These are phyloP conservation scores for Leccinum subtestaceum DNA, from an alignment of 768 basidiomycete genomes.

Conservation along the genomic window DNA sequence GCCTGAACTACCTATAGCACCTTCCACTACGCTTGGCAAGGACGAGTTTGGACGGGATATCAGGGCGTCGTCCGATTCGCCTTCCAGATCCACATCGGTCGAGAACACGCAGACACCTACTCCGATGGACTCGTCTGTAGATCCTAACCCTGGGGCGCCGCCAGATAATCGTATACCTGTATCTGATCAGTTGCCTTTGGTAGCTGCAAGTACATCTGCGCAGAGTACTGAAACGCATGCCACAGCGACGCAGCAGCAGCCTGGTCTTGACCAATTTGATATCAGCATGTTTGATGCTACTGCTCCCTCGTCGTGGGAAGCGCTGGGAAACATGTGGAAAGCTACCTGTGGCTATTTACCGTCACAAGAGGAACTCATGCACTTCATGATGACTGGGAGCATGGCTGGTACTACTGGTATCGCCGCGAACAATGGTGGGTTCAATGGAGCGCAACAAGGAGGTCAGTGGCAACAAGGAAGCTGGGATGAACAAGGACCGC, in stretches of 20 bases:
- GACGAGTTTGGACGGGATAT: conserved; percentile 89
- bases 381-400: conserved; percentile 54
- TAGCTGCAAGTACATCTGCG: conserved; percentile 60
- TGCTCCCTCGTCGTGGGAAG: conserved; percentile 73
- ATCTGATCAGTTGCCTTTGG: conserved; percentile 36
- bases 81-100: conserved; percentile 27
- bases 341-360: conserved; percentile 65
- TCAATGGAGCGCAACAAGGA: conserved; percentile 17
- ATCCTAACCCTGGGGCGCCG: conserved; percentile 42
- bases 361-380: conserved; percentile 74
- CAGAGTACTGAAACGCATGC: conserved; percentile 36
- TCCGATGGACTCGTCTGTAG: conserved; percentile 39
- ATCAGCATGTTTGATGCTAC: conserved; percentile 71
- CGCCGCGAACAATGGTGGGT: conserved; percentile 7
- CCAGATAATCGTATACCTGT: conserved; percentile 48
- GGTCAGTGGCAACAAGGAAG: conserved; percentile 24
- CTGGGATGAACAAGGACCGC: conserved; percentile 33
- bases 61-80: conserved; percentile 48
- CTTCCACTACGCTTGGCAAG: conserved; percentile 44
- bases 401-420: conserved; percentile 21
- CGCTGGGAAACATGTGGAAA: conserved; percentile 76
- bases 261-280: conserved; percentile 69
- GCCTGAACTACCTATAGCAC: conserved; percentile 23
- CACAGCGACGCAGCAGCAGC: conserved; percentile 40
- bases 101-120: conserved; percentile 26